Percentiles rank a stretch among this genome's conserved stretches.
phyloP scores from a whole-genome alignment of 2,329 filamentous ascomycete genomes.

The Aspergillus quadrilineatus region DNA sequence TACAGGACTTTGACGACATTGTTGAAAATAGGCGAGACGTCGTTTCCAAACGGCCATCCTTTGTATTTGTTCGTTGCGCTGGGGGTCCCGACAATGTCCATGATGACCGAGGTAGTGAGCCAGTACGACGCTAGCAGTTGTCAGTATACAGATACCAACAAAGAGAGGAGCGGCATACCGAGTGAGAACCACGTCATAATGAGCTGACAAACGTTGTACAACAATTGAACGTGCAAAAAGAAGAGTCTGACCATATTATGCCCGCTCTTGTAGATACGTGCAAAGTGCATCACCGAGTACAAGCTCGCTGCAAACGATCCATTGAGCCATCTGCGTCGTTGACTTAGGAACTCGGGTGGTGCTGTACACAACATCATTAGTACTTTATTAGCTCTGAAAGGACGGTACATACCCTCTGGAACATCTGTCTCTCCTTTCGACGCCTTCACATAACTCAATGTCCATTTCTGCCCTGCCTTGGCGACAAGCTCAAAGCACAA shows the following conservation, averaged over 20 bases:
- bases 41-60: conserved; percentile 88
- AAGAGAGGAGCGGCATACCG: conserved; percentile 39
- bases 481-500: conserved; percentile 98
- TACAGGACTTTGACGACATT: conserved; percentile 88
- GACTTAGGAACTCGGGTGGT: conserved; percentile 84
- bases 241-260: conserved; percentile 98
- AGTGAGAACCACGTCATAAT: conserved; percentile 86
- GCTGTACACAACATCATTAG: too few species aligned
- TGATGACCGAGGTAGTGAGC: conserved; percentile 94
- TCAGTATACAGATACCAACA: neutral
- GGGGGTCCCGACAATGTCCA: conserved; percentile 87
- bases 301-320: conserved; percentile 96
- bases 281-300: conserved; percentile 97
- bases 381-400: too few species aligned
- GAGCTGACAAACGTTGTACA: conserved; percentile 90
- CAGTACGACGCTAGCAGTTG: conserved; percentile 74
- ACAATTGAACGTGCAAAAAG: conserved; percentile 92
- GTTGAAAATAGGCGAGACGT: conserved; percentile 85
- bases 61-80: conserved; percentile 53
- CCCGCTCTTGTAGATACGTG: conserved; percentile 96
- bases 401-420: conserved; percentile 69
- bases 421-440: conserved; percentile 99
- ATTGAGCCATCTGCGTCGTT: conserved; percentile 98
- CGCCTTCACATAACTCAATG: conserved; percentile 96
- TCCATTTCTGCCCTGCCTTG: conserved; percentile 98